Evolutionary conservation across 1,139 yeast genomes (phyloP).

Genomic region (Geotrichum citri-aurantii): DNA sequence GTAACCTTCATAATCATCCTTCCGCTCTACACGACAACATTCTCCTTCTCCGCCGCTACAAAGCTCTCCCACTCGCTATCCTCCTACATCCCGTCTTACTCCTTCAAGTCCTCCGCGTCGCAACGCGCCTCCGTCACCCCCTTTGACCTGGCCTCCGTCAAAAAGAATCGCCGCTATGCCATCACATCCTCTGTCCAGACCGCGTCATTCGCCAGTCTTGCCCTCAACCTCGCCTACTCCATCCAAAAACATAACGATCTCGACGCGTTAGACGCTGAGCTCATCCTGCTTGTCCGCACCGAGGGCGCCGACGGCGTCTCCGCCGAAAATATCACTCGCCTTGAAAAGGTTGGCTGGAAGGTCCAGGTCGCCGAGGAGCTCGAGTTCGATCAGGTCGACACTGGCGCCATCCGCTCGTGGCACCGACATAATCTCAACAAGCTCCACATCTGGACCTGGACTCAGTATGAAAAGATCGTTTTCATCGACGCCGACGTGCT

Average conservation of each 20-base stretch:
- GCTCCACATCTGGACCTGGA: constrained; percentile 28
- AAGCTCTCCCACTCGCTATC: constrained; percentile 6
- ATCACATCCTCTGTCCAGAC: constrained; percentile 26
- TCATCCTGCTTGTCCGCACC: constrained; percentile 26
- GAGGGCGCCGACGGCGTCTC: constrained; percentile 28
- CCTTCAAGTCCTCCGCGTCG: constrained; percentile 5
- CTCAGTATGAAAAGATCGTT: constrained; percentile 27
- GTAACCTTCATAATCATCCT: constrained; percentile 2
- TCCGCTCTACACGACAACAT: constrained; percentile 5
- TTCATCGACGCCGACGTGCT: constrained; percentile 29
- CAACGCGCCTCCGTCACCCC: constrained; percentile 8
- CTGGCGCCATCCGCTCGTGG: constrained; percentile 23
- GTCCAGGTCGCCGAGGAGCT: constrained; percentile 24
- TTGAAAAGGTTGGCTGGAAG: constrained; percentile 26
- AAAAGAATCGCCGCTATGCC: constrained; percentile 17
- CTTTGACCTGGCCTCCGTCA: constrained; percentile 6
- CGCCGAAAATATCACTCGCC: constrained; percentile 23
- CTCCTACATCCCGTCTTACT: constrained; percentile 8
- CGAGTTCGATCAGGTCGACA: constrained; percentile 25
- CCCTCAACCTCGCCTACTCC: constrained; percentile 25
- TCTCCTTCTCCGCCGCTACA: not conserved
- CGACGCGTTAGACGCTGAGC: constrained; percentile 25
- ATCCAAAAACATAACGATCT: constrained; percentile 26
- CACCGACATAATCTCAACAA: constrained; percentile 27
- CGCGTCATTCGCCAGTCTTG: constrained; percentile 23